phyloP scores from a whole-genome alignment of 23 red algal genomes.

The Chondrus crispus region DNA sequence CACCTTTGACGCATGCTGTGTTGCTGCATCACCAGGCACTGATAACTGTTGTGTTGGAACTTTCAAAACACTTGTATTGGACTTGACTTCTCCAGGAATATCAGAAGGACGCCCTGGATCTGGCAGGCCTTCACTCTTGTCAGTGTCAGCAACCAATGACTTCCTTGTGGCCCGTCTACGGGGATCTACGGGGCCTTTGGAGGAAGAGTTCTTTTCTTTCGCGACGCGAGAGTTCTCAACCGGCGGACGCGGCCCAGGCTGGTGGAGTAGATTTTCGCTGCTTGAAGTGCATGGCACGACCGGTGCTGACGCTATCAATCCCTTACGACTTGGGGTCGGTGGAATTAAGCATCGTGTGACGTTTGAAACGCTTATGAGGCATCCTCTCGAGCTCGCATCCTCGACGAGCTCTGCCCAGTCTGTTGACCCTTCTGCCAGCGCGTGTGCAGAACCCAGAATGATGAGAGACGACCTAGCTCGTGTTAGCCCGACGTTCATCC shows the following conservation, averaged over 20 bases:
- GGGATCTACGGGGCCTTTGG: background rate
- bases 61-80: background rate
- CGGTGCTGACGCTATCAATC: background rate
- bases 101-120: background rate
- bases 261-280: background rate
- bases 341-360: slow-evolving; percentile 21
- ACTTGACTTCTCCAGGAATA: background rate
- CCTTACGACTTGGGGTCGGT: background rate
- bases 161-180: background rate
- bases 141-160: too few species aligned
- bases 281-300: background rate
- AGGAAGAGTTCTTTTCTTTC: background rate
- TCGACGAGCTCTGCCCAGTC: slow-evolving; percentile 76
- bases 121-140: too few species aligned
- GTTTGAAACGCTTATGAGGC: slow-evolving; percentile 59
- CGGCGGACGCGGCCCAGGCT: background rate
- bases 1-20: background rate
- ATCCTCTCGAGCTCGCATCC: slow-evolving; percentile 62
- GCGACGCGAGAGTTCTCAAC: background rate
- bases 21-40: background rate
- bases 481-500: slow-evolving; percentile 98
- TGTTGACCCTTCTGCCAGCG: slow-evolving; percentile 60
- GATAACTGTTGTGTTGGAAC: background rate
- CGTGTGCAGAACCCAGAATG: slow-evolving; percentile 74
- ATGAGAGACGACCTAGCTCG: slow-evolving; percentile 78